phyloP scores from a whole-genome alignment of 495 filamentous ascomycete genomes.

The Elaphomyces granulatus region DNA sequence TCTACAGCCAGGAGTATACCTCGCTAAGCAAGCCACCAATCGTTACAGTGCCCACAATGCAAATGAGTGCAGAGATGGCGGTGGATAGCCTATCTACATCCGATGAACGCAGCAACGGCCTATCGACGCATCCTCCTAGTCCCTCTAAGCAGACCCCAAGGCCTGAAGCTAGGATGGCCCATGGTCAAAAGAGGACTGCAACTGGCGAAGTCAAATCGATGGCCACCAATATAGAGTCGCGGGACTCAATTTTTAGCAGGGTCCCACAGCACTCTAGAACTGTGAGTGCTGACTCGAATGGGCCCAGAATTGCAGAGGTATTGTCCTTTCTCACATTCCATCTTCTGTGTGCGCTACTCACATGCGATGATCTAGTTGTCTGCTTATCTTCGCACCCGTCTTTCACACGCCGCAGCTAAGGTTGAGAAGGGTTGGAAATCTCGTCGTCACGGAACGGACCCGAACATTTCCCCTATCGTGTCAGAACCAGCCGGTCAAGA shows the following conservation, averaged over 20 bases:
- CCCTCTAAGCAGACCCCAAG: constrained; percentile 6
- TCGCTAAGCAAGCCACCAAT: too few species aligned
- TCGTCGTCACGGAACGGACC: constrained; percentile 24
- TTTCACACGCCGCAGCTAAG: constrained; percentile 83
- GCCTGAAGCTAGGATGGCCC: constrained; percentile 6
- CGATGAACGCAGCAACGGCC: constrained; percentile 7
- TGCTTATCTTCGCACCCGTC: constrained; percentile 57
- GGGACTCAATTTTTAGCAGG: constrained; percentile 2
- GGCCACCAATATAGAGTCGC: constrained; percentile 17
- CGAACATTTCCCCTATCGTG: constrained; percentile 42
- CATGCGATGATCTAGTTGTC: constrained; percentile 41
- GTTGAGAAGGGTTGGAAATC: constrained; percentile 75
- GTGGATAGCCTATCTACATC: not conserved
- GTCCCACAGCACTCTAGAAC: constrained; percentile 44
- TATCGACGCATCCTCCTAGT: constrained; percentile 4
- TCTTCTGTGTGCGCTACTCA: constrained; percentile 8
- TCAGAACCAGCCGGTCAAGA: constrained; percentile 21
- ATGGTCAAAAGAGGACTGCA: constrained; percentile 46
- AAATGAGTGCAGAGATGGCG: not conserved
- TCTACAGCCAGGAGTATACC: too few species aligned
- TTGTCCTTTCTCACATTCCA: not conserved
- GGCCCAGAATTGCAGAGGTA: constrained; percentile 59
- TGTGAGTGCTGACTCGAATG: constrained; percentile 44
- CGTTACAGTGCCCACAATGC: too few species aligned
- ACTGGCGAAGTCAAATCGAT: constrained; percentile 46